These are phyloP conservation scores for Trichopus zeylanicus DNA, from an alignment of 116 monocot species.

Conservation along the genomic window DNA sequence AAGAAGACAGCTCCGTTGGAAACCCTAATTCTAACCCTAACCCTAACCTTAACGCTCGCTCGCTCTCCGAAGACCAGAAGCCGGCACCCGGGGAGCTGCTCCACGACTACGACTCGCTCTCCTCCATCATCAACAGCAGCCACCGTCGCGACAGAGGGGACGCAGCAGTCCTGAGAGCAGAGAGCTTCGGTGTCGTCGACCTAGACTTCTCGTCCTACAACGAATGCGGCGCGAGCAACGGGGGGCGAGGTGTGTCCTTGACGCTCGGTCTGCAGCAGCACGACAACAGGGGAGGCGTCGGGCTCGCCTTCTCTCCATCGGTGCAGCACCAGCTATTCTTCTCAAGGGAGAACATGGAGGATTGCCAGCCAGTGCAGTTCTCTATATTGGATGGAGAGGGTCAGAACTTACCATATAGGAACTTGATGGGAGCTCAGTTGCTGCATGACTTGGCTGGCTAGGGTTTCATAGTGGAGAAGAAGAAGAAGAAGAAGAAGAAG, in stretches of 20 bases:
- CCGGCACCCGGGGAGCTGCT: too few relatives aligned
- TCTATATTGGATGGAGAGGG: constrained; percentile 47
- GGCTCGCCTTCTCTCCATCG: constrained; percentile 28
- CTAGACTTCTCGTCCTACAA: constrained; percentile 35
- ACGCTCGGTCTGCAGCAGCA: constrained; percentile 60
- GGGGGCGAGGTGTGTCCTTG: constrained; percentile 30
- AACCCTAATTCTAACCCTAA: constrained; percentile 28
- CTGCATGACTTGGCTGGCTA: constrained; percentile 51
- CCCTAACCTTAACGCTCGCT: constrained; percentile 1
- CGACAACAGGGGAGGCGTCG: constrained; percentile 8
- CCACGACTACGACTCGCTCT: constrained; percentile 40
- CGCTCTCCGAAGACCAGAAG: constrained; percentile 25
- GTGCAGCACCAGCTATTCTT: constrained; percentile 29
- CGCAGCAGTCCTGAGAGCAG: not conserved
- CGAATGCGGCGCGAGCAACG: not conserved
- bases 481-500: too few relatives aligned
- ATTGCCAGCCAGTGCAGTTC: constrained; percentile 25
- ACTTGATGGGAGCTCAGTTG: constrained; percentile 57
- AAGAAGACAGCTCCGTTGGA: not conserved
- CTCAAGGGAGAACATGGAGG: constrained; percentile 28
- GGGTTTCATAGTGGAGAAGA: too few relatives aligned
- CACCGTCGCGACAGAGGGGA: constrained; percentile 13
- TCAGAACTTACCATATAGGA: constrained; percentile 44
- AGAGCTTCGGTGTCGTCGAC: constrained; percentile 21
- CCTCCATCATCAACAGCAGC: constrained; percentile 41